Evolutionary conservation across 1,284 basidiomycete species (phyloP).

Genomic region (Ustilago hordei): DNA sequence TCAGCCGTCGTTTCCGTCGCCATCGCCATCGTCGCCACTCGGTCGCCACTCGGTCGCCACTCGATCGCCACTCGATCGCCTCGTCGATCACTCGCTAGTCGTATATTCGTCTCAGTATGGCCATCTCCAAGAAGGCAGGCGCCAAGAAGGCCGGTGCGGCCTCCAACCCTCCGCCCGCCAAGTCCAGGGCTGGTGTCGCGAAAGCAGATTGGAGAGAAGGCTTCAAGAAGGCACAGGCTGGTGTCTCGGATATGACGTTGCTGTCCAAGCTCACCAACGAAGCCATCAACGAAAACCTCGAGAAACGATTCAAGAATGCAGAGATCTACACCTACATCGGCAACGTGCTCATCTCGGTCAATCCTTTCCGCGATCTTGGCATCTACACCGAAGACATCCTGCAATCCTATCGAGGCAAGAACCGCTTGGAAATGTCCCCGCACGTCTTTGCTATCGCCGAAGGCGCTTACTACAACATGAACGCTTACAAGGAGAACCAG

Average conservation of each 20-base stretch:
- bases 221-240: constrained; percentile 74
- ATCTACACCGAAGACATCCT: constrained; percentile 94
- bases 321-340: constrained; percentile 99
- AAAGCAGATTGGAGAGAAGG: constrained; percentile 69
- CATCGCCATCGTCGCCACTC: background rate
- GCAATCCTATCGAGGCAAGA: constrained; percentile 92
- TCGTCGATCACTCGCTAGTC: background rate
- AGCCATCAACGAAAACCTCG: constrained; percentile 95
- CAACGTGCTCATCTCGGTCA: constrained; percentile 95
- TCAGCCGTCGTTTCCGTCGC: background rate
- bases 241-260: constrained; percentile 98
- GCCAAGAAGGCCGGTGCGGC: constrained; percentile 57
- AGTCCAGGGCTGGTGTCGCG: constrained; percentile 60
- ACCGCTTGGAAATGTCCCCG: constrained; percentile 95
- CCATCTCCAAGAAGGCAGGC: constrained; percentile 68
- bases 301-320: constrained; percentile 91
- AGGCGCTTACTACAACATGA: constrained; percentile 98
- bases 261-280: constrained; percentile 98
- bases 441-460: constrained; percentile 99
- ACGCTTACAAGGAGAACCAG: constrained; percentile 98
- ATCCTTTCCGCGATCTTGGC: constrained; percentile 88
- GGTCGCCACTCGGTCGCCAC: background rate
- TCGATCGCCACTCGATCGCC: background rate
- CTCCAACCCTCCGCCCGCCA: constrained; percentile 54
- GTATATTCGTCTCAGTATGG: constrained; percentile 49